Evolutionary conservation across 169 alveolate genomes (phyloP), one percentile per base, ranked within the genome.

Genomic region (Plasmodium cynomolgi): DNA sequence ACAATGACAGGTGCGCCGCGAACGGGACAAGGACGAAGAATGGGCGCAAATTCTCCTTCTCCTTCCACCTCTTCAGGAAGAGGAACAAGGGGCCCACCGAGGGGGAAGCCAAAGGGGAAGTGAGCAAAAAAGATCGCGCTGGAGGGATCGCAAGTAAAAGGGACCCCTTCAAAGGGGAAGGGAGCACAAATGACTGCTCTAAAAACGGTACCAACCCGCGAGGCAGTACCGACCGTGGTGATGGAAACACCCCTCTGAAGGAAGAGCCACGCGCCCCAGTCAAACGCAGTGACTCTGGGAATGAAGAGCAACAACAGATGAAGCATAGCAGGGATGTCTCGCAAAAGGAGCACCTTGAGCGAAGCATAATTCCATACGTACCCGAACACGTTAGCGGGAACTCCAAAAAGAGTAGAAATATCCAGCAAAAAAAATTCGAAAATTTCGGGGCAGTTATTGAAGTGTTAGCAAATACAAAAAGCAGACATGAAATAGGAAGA

Each of bases 21-120:
- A 26, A 95, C 79, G 37, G 31, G 68, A 37, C 73, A 80, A 73
- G 83, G 50, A 93, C 96, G 72, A 90, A 84, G 75, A 95, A 85
- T 72, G 96, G 96, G 84, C 93, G 96, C 29, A 88, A 88, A 29
- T 79, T 80, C 34, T 88, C 90, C 17, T 88, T 88, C 74, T 88
- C 94, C 50, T 92, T 81, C 93, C 94, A 11, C 23, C 58, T 88
- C 47, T 88, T 88, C 83, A 80, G 83, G 34, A 84, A 26, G 50
- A 72, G 29, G 26, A 91, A 73, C 47, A 82, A 94, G 20, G 91
- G 84, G 62, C 79, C 1, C 0, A 68, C 7, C 33, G 6, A 68
- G 37, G 77, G 29, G 13, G 34, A 20, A n/a, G 34, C 33, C 33
- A 62, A 62, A 20, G 29, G 33, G 33, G 41, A 20, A 68, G 37